phyloP scores from a whole-genome alignment of 2,329 filamentous ascomycete species.

The Fusarium verticillioides region DNA sequence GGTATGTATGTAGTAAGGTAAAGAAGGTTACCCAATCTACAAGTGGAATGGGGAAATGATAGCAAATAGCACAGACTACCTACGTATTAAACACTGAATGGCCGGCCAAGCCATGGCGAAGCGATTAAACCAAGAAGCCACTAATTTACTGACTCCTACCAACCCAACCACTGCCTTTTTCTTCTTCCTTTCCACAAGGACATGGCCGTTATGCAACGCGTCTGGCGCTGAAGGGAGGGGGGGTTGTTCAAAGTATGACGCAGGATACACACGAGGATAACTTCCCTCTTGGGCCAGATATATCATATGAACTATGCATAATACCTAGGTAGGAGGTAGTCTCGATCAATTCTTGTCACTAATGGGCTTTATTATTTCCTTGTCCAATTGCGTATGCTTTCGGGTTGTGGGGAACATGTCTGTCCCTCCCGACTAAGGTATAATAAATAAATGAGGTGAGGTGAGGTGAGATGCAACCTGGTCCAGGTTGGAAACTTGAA shows the following conservation, averaged over 20 bases:
- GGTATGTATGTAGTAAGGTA: not conserved
- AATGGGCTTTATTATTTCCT: not conserved
- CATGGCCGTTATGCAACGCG: not conserved
- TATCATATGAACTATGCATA: no score
- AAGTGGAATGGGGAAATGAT: not conserved
- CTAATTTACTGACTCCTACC: not conserved
- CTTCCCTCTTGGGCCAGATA: constrained; percentile 17
- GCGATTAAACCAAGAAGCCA: not conserved
- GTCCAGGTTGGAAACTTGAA: not conserved
- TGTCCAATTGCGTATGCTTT: not conserved
- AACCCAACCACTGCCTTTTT: not conserved
- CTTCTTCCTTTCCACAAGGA: constrained; percentile 1
- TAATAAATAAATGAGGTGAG: not conserved
- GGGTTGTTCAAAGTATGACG: not conserved
- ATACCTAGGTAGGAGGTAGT: not conserved
- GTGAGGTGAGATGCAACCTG: not conserved
- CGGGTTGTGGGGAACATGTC: constrained; percentile 1
- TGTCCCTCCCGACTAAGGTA: not conserved
- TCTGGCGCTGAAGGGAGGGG: not conserved
- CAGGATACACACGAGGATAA: constrained; percentile 29
- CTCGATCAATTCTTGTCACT: not conserved
- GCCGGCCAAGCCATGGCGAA: not conserved
- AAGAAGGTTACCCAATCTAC: not conserved
- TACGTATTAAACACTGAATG: not conserved
- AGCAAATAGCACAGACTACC: not conserved